Percentiles rank a stretch among this genome's conserved stretches.
Evolutionary conservation across 345 rosid genomes (phyloP).

Genomic region (Laguncularia racemosa): DNA sequence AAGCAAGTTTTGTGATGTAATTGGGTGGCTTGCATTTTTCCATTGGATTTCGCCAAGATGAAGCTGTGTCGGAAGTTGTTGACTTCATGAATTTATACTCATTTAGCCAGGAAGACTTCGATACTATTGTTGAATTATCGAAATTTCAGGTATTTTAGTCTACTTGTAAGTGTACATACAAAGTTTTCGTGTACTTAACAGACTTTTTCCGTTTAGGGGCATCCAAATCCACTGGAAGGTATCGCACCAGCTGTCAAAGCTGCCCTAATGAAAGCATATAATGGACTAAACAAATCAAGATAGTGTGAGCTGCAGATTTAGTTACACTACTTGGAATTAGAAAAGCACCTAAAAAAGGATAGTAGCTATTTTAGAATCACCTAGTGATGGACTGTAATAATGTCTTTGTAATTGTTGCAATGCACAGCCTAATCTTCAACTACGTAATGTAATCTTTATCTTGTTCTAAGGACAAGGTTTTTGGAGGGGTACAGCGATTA

Average conservation of each 20-base stretch:
- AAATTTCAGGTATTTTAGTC: slow-evolving; percentile 58
- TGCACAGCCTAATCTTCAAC: too few relatives aligned
- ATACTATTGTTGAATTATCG: slow-evolving; percentile 65
- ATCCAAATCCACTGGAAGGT: slow-evolving; percentile 76
- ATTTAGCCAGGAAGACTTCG: slow-evolving; percentile 81
- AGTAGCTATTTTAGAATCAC: slow-evolving; percentile 71
- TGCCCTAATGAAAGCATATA: slow-evolving; percentile 81
- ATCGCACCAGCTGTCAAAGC: slow-evolving; percentile 75
- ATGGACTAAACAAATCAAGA: slow-evolving; percentile 56
- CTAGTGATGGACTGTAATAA: slow-evolving; percentile 44
- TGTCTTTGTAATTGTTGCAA: too few relatives aligned
- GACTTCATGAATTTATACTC: slow-evolving; percentile 88
- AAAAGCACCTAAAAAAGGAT: slow-evolving; percentile 72
- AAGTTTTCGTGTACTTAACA: too few relatives aligned
- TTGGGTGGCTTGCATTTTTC: not conserved
- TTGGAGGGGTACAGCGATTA: too few relatives aligned
- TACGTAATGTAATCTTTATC: too few relatives aligned
- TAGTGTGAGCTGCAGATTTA: slow-evolving; percentile 88
- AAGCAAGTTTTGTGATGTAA: not conserved
- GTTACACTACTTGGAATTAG: slow-evolving; percentile 73
- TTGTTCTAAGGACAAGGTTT: too few relatives aligned
- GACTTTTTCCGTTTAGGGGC: slow-evolving; percentile 44
- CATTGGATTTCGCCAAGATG: slow-evolving; percentile 46
- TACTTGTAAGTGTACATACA: not conserved
- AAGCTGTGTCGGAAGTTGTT: slow-evolving; percentile 81